A percentile compares a stretch with the other conserved stretches of the same genome.
Conservation (phyloP, 768 basidiomycete species). For the Mycena albidolilacea region DNA sequence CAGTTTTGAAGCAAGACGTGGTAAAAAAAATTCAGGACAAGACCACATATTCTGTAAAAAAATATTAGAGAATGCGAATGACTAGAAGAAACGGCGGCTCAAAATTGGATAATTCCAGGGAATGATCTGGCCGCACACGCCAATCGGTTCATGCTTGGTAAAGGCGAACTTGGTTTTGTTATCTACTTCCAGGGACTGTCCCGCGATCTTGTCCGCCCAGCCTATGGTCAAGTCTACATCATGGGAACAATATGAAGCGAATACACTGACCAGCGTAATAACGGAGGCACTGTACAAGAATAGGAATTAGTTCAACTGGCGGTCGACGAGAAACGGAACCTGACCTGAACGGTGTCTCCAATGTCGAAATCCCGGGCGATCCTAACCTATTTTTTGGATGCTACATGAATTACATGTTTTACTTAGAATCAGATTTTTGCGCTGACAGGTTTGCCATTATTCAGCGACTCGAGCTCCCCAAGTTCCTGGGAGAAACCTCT, state of each 20-base stretch:
- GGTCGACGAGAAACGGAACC: neutral
- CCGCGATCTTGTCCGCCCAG: slow-evolving; percentile 95
- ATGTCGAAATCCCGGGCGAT: slow-evolving; percentile 82
- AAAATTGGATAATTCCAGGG: slow-evolving; percentile 95
- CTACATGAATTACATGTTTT: neutral
- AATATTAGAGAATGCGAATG: slow-evolving; percentile 9
- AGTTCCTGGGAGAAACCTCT: slow-evolving; percentile 64
- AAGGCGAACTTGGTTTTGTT: slow-evolving; percentile 87
- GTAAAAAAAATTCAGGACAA: slow-evolving; percentile 49
- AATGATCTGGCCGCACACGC: slow-evolving; percentile 96
- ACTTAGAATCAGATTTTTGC: neutral
- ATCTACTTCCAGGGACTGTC: slow-evolving; percentile 88
- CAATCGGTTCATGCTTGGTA: slow-evolving; percentile 73
- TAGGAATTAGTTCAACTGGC: neutral
- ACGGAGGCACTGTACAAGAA: slow-evolving; percentile 67
- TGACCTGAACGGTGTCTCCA: slow-evolving; percentile 71
- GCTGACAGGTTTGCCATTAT: slow-evolving; percentile 92
- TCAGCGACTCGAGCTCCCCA: slow-evolving; percentile 87
- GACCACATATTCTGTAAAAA: slow-evolving; percentile 36
- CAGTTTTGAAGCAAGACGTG: slow-evolving; percentile 42
- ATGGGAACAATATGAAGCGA: neutral
- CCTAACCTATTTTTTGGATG: slow-evolving; percentile 30
- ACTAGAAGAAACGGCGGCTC: neutral
- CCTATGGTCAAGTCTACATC: slow-evolving; percentile 53
- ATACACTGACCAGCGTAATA: slow-evolving; percentile 76